Evolutionary conservation across 108 stramenopile genomes (phyloP).

Genomic region (Cyclotella sp.): DNA sequence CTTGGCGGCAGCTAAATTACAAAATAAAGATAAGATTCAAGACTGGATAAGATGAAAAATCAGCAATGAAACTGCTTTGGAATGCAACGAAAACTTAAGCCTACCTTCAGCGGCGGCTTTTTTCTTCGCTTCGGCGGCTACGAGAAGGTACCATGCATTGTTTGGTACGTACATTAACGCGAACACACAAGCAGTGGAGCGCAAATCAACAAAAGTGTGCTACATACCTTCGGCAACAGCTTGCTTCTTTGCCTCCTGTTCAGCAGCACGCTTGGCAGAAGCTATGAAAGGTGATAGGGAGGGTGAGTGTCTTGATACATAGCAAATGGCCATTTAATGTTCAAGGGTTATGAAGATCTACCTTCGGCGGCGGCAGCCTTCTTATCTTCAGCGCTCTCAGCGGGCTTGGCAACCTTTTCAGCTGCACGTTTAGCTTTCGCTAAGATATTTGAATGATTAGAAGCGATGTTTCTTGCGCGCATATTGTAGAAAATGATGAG

Average conservation of each 20-base stretch:
- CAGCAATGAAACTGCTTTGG: not conserved
- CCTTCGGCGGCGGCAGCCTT: slow-evolving; percentile 32
- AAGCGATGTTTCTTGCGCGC: not conserved
- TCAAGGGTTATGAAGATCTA: not conserved
- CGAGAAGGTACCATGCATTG: not conserved
- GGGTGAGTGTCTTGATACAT: too few species aligned
- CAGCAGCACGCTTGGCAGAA: slow-evolving; percentile 33
- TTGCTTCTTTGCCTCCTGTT: slow-evolving; percentile 44
- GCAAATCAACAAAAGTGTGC: too few species aligned
- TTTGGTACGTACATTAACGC: not conserved
- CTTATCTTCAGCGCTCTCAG: slow-evolving; percentile 15
- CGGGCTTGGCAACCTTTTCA: slow-evolving; percentile 7
- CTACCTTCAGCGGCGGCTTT: not conserved
- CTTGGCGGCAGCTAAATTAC: slow-evolving; percentile 10
- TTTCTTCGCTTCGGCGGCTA: slow-evolving; percentile 23
- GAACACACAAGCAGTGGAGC: too few species aligned
- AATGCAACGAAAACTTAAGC: not conserved
- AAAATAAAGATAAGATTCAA: not conserved
- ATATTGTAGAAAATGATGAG: not conserved
- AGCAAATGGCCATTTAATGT: not conserved
- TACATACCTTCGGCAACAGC: slow-evolving; percentile 32
- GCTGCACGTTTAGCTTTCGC: slow-evolving; percentile 25
- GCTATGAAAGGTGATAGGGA: not conserved
- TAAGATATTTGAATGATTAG: not conserved
- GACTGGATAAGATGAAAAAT: not conserved